phyloP scores from a whole-genome alignment of 2,329 filamentous ascomycete genomes.

The Pestalotiopsis sp. region DNA sequence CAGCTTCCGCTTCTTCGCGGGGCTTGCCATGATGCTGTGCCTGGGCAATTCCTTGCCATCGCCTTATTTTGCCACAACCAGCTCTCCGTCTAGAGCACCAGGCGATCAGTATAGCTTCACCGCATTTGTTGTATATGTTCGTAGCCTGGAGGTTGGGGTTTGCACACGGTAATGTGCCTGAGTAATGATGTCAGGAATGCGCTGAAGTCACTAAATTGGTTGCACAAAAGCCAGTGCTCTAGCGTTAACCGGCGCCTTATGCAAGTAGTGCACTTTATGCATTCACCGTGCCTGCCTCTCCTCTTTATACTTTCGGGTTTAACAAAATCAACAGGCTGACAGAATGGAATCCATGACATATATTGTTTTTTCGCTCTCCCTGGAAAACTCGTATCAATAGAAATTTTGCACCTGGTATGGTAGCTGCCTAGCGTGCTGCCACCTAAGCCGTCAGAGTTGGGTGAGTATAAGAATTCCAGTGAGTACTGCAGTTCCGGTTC shows the following conservation, averaged over 20 bases:
- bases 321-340: too few relatives aligned
- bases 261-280: background rate
- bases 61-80: background rate
- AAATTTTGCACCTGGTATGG: too few relatives aligned
- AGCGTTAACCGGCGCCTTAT: background rate
- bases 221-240: background rate
- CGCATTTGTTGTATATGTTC: background rate
- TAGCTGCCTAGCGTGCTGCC: too few relatives aligned
- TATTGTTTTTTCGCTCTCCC: too few relatives aligned
- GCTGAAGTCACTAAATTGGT: background rate
- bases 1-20: constrained; percentile 36
- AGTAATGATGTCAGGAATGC: background rate
- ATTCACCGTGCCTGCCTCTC: background rate
- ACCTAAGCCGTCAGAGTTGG: too few relatives aligned
- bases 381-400: too few relatives aligned
- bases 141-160: background rate
- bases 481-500: too few relatives aligned
- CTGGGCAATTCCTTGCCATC: background rate
- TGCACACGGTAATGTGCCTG: background rate
- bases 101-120: background rate
- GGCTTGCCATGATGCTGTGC: constrained; percentile 28
- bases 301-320: too few relatives aligned
- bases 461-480: too few relatives aligned
- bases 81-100: too few relatives aligned
- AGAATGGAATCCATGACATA: too few relatives aligned